phyloP scores from a whole-genome alignment of 805 yeast genomes.

The Kuraishia capsulata region DNA sequence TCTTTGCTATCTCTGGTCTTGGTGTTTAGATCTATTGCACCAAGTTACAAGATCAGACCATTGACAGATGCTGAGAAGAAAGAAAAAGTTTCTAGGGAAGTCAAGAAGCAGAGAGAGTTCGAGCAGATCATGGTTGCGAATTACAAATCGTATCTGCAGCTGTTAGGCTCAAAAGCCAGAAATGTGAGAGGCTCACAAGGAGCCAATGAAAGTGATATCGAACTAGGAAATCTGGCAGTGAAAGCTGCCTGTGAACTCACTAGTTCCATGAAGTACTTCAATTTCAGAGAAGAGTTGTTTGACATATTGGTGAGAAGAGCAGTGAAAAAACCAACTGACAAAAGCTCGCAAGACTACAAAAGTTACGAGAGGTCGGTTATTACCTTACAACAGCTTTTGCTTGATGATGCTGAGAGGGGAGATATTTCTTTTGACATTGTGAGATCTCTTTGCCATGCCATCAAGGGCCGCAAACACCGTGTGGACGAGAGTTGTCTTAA shows the following conservation, averaged over 20 bases:
- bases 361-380: conserved; percentile 52
- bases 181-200: conserved; percentile 21
- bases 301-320: conserved; percentile 59
- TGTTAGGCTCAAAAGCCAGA: conserved; percentile 29
- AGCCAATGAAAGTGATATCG: conserved; percentile 24
- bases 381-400: conserved; percentile 59
- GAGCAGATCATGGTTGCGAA: conserved; percentile 70
- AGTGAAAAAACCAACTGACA: conserved; percentile 41
- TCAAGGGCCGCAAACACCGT: conserved; percentile 64
- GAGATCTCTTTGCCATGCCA: conserved; percentile 55
- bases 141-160: conserved; percentile 59
- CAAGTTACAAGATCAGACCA: conserved; percentile 81
- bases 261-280: conserved; percentile 65
- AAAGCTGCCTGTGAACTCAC: conserved; percentile 76
- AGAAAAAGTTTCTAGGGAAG: conserved; percentile 79
- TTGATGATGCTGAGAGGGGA: conserved; percentile 74
- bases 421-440: conserved; percentile 69
- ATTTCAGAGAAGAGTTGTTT: conserved; percentile 69
- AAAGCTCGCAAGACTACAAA: conserved; percentile 31
- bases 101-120: conserved; percentile 65
- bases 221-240: conserved; percentile 49
- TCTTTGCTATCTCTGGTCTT: conserved; percentile 75
- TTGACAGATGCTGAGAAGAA: conserved; percentile 71
- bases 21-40: conserved; percentile 77
- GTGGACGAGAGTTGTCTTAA: conserved; percentile 80